Evolutionary conservation across 768 basidiomycete species (phyloP), one percentile per base, ranked within the genome.

Genomic region (Strobilomyces echinocephalus): DNA sequence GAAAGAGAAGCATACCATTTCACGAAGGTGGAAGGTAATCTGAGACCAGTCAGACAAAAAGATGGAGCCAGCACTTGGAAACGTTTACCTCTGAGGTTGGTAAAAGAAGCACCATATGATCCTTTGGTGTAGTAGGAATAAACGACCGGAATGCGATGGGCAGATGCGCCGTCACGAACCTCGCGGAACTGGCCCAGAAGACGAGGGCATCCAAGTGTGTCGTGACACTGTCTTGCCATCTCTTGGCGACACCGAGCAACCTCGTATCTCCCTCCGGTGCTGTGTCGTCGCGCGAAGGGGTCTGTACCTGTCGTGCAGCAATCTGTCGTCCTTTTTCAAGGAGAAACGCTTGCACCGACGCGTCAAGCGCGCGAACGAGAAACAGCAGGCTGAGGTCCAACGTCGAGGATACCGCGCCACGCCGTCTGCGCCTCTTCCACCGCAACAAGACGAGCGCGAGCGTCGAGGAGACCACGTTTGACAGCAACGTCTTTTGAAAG

Each of bases 71-170:
- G 10, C 4, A 15, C 33, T 39, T 39, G 8, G 11, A 28, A 42
- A 7, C 35, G 15, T 57, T 61, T 63, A 88, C 87, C 85, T 80
- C 57, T 80, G 73, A 5, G 88, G 87, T 62, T 84, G 75, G 60
- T 91, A 91, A 65, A 88, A 84, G 68, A 87, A 91, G 60, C 88
- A 90, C 89, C 89, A 91, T 87, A 91, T 90, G 50, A 91, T 89
- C 62, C 89, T 91, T 63, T 40, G 20, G 26, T 50, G 36, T 31
- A 33, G 63, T 31, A 33, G 63, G 49, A 50, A 21, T 55, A 24
- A 50, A 42, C 34, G 31, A 26, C 15, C 18, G 21, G 30, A 48
- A 24, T 15, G 14, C 33, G 7, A 2, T 8, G 39, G 38, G 43
- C n/a, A 38, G 11, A 39, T 42, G 50, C 11, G 48, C 18, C 3